Base-by-base conservation (phyloP, 2,329 filamentous ascomycete genomes). In the Rutstroemia sp. region DNA sequence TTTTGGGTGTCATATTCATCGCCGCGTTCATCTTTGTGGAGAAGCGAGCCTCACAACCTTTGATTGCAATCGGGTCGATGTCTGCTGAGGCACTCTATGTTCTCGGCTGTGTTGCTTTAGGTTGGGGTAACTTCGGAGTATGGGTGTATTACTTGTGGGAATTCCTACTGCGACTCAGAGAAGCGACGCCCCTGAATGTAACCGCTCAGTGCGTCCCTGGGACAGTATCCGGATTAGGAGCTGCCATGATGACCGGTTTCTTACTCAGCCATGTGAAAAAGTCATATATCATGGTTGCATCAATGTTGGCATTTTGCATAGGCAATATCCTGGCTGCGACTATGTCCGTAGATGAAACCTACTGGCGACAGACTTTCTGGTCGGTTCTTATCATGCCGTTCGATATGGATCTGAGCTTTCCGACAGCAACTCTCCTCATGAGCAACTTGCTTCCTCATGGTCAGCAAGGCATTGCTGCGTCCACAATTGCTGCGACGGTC, bases 401-500 rank as follows among this genome's bases (percentile, higher is more conserved):
- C 61, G 82, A 82, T 1, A 83, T 86, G 78, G 82, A 87, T 65
- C 84, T 85, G 74, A 80, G 75, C 1, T 85, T 85, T 62, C 83
- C 84, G 0, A 79, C 82, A 0, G 81, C 80, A 0, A 84, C 77
- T 0, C 67, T 86, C 12, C 77, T 86, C 37, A 71, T 88, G 10
- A 80, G 77, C 18, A 78, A 85, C 60, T 72, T 72, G 25, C 71
- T 77, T 12, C 63, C 68, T 21, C 71, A 72, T 46, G 68, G 76
- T 54, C 72, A 77, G 55, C 76, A 80, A 60, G 78, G 77, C 14
- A 71, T 79, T 9, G 49, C 25, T 52, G 30, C 30, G 10, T 38
- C 25, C n/a, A 67, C 87, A 4, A 79, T 86, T 41, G 81, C 77
- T 55, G 86, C 83, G 0, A 74, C 85, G 7, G 80, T 87, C 59